Base-by-base conservation (phyloP, 1,284 basidiomycete genomes). In the Lentinus polychrous region DNA sequence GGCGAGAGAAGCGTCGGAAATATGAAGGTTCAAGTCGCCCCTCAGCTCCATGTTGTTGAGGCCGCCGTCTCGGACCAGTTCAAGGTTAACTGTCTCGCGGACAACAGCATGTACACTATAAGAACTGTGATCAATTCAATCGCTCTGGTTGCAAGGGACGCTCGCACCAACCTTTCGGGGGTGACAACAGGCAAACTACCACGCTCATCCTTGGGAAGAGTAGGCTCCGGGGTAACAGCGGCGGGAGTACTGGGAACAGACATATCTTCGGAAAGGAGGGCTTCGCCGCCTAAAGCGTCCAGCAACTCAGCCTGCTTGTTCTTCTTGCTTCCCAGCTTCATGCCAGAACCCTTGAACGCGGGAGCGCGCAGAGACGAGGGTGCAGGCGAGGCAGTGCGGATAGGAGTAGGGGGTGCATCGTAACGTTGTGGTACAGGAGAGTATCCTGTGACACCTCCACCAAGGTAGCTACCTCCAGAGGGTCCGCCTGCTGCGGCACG, bases 251-350 rank as follows among this genome's bases (percentile, higher is more conserved):
- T 64, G 6, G 83, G 81, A 17, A 68, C 66, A 8, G 81, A 79
- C 54, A 78, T 69, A 49, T 86, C 79, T 47, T 81, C 72, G 2
- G 81, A 73, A 27, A 78, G 70, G 33, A 83, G 71, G 10, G 79
- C 79, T 55, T 91, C 91, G 2, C 83, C 81, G n/a, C 91, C 92
- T 12, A 97, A 75, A 2, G 89, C 85, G 60, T 93, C 91, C 40
- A 96, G 69, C 17, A 98, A 69, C 56, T 95, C 93, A 17, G 87
- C 83, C 56, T 90, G 86, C 60, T 86, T 86, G 44, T 85, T 86
- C 69, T 93, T 95, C 72, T 95, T 96, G 59, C 81, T 78, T 33
- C 94, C 94, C n/a, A 99, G 78, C 65, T 98, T 97, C 95, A 99
- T 98, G 27, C 95, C 94, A 31, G 86, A 82, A 46, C 88, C 85